Percentiles rank a stretch among this genome's conserved stretches.
Evolutionary conservation across 331 rosid genomes (phyloP).

Genomic region (Malus hybrid): DNA sequence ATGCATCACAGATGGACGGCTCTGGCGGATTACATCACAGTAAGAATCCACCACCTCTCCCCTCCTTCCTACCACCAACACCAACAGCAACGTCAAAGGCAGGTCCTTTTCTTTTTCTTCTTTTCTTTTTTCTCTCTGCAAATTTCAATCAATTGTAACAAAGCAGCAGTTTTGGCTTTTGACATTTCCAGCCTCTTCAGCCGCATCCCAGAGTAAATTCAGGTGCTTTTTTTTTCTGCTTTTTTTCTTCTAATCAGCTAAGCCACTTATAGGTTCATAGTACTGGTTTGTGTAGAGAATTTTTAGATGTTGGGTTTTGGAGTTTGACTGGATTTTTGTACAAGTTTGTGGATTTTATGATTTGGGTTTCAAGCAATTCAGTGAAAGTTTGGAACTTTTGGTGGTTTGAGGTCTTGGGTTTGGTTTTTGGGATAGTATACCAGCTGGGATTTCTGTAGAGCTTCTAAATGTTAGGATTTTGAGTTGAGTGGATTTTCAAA

Average conservation of each 20-base stretch:
- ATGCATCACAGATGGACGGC: not conserved
- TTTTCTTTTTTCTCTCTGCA: no score
- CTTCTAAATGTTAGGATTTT: no score
- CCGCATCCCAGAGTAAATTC: conserved; percentile 3
- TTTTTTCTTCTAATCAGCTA: not conserved
- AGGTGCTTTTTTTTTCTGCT: not conserved
- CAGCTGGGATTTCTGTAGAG: conserved; percentile 4
- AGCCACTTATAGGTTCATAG: not conserved
- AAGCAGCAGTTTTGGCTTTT: not conserved
- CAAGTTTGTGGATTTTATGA: not conserved
- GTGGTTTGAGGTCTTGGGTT: not conserved
- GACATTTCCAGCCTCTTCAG: not conserved
- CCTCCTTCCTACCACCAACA: no score
- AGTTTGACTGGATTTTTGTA: not conserved
- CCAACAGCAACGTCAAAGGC: not conserved
- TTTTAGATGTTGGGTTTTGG: conserved; percentile 6
- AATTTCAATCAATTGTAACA: no score
- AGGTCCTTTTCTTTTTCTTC: not conserved
- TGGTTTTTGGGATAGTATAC: not conserved
- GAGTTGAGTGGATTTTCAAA: no score
- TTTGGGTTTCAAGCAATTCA: not conserved
- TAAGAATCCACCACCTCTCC: not conserved
- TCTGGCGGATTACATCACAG: not conserved
- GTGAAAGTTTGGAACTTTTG: conserved; percentile 4
- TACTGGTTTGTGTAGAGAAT: not conserved